These are phyloP conservation scores for Amborella trichopoda DNA, from an alignment of 164 flowering plant species.

Conservation along the genomic window DNA sequence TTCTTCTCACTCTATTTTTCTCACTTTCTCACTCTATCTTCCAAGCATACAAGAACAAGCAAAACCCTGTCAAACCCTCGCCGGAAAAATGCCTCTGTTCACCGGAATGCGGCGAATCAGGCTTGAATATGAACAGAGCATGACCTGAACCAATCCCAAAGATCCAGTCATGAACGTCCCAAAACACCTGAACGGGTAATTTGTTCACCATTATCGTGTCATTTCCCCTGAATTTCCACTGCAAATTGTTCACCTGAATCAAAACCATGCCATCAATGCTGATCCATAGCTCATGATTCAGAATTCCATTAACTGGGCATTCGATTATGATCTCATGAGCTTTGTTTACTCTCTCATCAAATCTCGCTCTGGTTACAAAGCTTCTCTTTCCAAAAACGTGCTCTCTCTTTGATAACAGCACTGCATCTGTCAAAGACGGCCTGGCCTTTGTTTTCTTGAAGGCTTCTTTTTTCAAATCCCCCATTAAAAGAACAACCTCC, in stretches of 20 bases:
- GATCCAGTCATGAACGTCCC: conserved; percentile 79
- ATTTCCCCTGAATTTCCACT: conserved; percentile 72
- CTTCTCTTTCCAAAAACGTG: conserved; percentile 62
- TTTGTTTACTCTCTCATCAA: conserved; percentile 32
- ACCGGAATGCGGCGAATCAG: conserved; percentile 14
- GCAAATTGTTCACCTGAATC: conserved; percentile 38
- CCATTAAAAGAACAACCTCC: conserved; percentile 70
- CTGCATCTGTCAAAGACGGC: conserved; percentile 58
- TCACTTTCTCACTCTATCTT: conserved; percentile 29
- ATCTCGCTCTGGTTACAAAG: conserved; percentile 59
- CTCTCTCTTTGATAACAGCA: conserved; percentile 50
- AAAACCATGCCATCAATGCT: conserved; percentile 45
- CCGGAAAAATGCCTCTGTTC: conserved; percentile 1
- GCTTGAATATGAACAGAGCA: conserved; percentile 56
- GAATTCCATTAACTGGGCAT: conserved; percentile 42
- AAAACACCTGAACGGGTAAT: conserved; percentile 36
- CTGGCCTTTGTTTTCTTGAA: conserved; percentile 62
- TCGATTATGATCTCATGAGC: conserved; percentile 77
- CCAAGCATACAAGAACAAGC: conserved; percentile 59
- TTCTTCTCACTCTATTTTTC: too few relatives aligned
- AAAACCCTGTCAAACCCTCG: conserved; percentile 17
- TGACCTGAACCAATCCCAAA: conserved; percentile 31
- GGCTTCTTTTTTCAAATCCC: conserved; percentile 75
- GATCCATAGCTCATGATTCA: conserved; percentile 71
- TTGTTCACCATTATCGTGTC: conserved; percentile 31